A percentile compares a stretch with the other conserved stretches of the same genome.
Evolutionary conservation across 768 basidiomycete genomes (phyloP).

Genomic region (Pilatotrama ljubarskyi): DNA sequence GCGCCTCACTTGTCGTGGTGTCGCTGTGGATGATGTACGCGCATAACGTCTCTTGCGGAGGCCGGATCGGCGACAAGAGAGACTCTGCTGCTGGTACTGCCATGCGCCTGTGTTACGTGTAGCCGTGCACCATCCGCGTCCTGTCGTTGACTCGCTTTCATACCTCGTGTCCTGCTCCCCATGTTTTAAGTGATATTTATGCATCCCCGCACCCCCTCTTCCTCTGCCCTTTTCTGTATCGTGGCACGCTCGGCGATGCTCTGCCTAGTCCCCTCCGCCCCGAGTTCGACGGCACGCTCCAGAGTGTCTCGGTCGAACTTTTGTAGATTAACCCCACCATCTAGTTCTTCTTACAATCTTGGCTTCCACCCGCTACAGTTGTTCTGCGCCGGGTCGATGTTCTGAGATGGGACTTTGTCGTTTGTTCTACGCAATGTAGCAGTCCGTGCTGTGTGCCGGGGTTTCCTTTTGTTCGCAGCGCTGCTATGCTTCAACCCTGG

Average conservation of each 20-base stretch:
- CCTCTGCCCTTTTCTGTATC: background rate
- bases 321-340: no score
- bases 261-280: no score
- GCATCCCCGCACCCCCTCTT: background rate
- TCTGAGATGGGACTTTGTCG: no score
- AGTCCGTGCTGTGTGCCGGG: no score
- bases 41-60: background rate
- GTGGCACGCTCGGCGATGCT: background rate
- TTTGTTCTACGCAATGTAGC: no score
- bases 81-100: background rate
- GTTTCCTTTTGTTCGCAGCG: no score
- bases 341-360: no score
- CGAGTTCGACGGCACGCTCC: no score
- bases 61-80: constrained; percentile 8
- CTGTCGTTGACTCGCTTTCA: constrained; percentile 18
- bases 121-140: constrained; percentile 8
- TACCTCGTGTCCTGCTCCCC: background rate
- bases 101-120: background rate
- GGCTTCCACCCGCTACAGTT: no score
- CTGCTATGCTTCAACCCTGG: no score
- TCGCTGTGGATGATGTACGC: constrained; percentile 7
- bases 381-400: no score
- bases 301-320: no score
- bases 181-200: constrained; percentile 7
- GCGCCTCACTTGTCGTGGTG: background rate